Evolutionary conservation across 441 rosid genomes (phyloP).

Genomic region (Gossypium davidsonii): DNA sequence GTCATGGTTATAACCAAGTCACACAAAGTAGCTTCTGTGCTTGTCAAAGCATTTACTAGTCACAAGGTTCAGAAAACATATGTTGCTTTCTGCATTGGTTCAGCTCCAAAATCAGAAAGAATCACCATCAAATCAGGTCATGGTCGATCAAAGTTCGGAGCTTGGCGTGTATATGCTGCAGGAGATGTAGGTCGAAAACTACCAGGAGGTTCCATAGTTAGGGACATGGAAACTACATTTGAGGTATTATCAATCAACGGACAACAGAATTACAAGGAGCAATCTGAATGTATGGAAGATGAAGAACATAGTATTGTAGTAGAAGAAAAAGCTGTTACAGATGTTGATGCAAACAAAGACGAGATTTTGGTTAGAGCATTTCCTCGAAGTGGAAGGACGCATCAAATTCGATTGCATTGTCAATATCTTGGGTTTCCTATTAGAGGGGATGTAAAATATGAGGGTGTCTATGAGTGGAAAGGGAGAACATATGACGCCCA

Average conservation of each 20-base stretch:
- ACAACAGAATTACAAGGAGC: slow-evolving; percentile 19
- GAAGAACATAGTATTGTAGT: slow-evolving; percentile 32
- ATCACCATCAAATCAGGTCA: slow-evolving; percentile 77
- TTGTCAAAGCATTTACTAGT: slow-evolving; percentile 73
- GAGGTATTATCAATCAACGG: slow-evolving; percentile 61
- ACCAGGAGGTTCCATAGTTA: slow-evolving; percentile 76
- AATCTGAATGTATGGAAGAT: slow-evolving; percentile 21
- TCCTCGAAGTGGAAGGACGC: slow-evolving; percentile 84
- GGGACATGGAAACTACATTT: slow-evolving; percentile 78
- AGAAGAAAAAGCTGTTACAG: slow-evolving; percentile 34
- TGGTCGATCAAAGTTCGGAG: slow-evolving; percentile 88
- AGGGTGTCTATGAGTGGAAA: slow-evolving; percentile 69
- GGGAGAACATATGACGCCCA: slow-evolving; percentile 53
- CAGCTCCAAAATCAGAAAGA: slow-evolving; percentile 54
- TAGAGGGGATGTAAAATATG: slow-evolving; percentile 82
- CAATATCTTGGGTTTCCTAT: slow-evolving; percentile 81
- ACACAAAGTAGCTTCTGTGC: slow-evolving; percentile 75
- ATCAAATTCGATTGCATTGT: slow-evolving; percentile 90
- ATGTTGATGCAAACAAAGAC: slow-evolving; percentile 27
- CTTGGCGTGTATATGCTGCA: slow-evolving; percentile 78
- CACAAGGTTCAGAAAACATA: slow-evolving; percentile 72
- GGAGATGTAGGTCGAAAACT: slow-evolving; percentile 59
- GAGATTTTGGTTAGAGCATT: slow-evolving; percentile 70
- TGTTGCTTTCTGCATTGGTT: slow-evolving; percentile 65
- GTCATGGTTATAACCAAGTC: slow-evolving; percentile 25